Evolutionary conservation across 163 green algal genomes (phyloP).

Genomic region (Botryococcus braunii): DNA sequence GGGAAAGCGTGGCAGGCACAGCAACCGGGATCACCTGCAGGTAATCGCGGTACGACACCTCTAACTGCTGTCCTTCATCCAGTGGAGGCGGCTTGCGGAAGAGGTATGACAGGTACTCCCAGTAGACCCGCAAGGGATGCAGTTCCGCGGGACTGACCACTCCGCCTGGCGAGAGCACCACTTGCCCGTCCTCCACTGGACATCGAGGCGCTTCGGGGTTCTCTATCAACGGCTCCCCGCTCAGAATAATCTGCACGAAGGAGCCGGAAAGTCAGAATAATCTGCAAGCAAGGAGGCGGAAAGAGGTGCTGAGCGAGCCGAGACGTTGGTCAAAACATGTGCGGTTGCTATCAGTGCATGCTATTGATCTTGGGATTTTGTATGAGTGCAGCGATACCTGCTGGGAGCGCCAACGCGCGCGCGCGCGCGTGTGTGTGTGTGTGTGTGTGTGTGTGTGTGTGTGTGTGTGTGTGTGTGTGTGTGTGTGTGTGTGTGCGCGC

Average conservation of each 20-base stretch:
- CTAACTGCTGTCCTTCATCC: slow-evolving; percentile 53
- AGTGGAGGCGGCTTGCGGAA: slow-evolving; percentile 59
- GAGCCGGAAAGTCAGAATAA: neutral
- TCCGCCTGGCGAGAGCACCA: neutral
- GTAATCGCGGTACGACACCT: slow-evolving; percentile 85
- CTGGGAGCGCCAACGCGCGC: too few species aligned
- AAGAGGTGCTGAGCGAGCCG: too few species aligned
- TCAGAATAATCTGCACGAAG: slow-evolving; percentile 20
- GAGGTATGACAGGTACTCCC: slow-evolving; percentile 88
- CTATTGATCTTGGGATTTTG: too few species aligned
- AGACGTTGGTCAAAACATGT: too few species aligned
- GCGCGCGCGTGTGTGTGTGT: too few species aligned
- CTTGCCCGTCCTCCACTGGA: neutral
- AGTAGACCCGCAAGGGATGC: slow-evolving; percentile 72
- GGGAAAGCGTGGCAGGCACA: too few species aligned
- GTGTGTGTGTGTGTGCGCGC: too few species aligned
- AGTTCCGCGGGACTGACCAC: slow-evolving; percentile 16
- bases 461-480: too few species aligned
- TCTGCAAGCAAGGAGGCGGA: too few species aligned
- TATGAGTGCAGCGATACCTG: too few species aligned
- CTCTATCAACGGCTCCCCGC: slow-evolving; percentile 1
- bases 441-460: too few species aligned
- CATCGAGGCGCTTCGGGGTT: neutral
- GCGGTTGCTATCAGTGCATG: too few species aligned
- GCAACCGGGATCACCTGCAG: slow-evolving; percentile 50